Conservation (phyloP, 2,329 filamentous ascomycete species). For the Cordyceps javanica region DNA sequence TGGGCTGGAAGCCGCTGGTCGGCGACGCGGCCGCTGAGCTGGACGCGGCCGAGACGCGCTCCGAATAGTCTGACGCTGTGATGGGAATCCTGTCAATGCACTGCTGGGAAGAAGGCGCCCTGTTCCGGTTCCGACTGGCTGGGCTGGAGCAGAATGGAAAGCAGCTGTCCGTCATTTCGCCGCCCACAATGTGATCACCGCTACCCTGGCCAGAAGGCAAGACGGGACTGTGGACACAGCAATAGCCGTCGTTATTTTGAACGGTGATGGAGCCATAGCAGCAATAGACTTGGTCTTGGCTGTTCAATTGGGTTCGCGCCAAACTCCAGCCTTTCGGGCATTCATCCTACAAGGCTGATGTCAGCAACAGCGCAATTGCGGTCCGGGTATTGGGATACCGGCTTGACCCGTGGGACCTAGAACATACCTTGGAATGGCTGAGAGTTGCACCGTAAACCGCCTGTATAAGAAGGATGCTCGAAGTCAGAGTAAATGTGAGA, state of each 20-base stretch:
- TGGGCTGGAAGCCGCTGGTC: neutral
- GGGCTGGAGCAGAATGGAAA: neutral
- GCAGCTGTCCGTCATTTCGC: neutral
- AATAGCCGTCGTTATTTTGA: neutral
- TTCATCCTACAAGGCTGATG: neutral
- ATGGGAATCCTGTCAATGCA: neutral
- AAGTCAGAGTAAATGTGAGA: neutral
- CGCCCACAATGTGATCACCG: neutral
- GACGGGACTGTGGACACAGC: neutral
- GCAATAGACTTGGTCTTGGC: neutral
- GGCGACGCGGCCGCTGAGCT: neutral
- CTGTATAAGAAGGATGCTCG: neutral
- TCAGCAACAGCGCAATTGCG: no score
- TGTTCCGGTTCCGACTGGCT: neutral
- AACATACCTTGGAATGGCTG: no score
- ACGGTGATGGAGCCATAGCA: neutral
- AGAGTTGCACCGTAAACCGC: neutral
- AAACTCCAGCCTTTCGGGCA: neutral
- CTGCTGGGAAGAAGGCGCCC: neutral
- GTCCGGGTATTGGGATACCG: neutral
- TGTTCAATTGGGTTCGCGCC: neutral
- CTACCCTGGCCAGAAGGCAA: no score
- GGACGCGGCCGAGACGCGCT: neutral
- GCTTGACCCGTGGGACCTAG: no score
- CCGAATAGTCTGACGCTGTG: neutral